A percentile compares a stretch with the other conserved stretches of the same genome.
phyloP scores from a whole-genome alignment of 305 asterid species.

The Fraxinus albicans region DNA sequence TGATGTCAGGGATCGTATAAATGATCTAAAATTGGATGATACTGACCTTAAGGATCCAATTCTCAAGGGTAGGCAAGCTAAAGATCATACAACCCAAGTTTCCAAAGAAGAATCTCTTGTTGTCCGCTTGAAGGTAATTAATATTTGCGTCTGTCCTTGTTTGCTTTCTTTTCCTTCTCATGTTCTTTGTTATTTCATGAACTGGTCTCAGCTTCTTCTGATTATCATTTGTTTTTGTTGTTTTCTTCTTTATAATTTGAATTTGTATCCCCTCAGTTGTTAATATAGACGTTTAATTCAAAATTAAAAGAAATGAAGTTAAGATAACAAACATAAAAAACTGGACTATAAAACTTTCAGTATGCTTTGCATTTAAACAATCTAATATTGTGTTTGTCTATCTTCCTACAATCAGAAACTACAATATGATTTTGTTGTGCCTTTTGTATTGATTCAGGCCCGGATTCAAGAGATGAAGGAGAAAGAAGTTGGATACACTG shows the following conservation, averaged over 20 bases:
- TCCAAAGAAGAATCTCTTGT: slow-evolving; percentile 82
- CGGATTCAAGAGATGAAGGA: slow-evolving; percentile 96
- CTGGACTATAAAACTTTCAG: background rate
- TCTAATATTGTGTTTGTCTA: background rate
- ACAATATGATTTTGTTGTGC: slow-evolving; percentile 11
- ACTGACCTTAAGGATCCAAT: slow-evolving; percentile 35
- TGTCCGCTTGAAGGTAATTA: slow-evolving; percentile 69
- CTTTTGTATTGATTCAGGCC: slow-evolving; percentile 48
- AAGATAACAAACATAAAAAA: background rate
- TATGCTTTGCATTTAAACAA: background rate
- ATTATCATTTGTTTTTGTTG: no score
- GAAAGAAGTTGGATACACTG: slow-evolving; percentile 68
- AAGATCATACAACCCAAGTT: slow-evolving; percentile 39
- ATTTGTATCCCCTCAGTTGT: background rate
- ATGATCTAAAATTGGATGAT: slow-evolving; percentile 41
- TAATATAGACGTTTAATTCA: background rate
- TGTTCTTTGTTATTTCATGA: background rate
- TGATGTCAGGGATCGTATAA: slow-evolving; percentile 33
- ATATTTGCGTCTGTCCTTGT: background rate
- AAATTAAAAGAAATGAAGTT: background rate
- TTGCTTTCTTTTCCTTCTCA: background rate
- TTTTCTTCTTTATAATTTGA: no score
- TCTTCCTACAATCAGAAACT: background rate
- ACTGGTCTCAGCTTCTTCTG: background rate
- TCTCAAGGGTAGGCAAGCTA: slow-evolving; percentile 31